Percentiles rank a stretch among this genome's conserved stretches.
phyloP scores from a whole-genome alignment of 163 green algal genomes.

The Scenedesmus sp. region DNA sequence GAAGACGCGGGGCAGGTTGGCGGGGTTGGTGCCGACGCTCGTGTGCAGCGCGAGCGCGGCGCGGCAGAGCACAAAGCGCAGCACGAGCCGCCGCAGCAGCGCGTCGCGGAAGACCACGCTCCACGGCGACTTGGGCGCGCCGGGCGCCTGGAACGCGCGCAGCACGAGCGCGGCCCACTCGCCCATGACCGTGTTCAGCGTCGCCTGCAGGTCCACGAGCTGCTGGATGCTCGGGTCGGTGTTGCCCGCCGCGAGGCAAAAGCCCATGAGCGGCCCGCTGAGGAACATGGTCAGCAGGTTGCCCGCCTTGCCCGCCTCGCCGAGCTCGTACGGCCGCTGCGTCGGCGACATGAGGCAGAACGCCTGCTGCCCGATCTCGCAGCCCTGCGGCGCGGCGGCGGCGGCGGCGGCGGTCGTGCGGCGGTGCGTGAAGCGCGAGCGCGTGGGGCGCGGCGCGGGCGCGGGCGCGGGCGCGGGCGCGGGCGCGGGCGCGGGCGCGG shows the following conservation, averaged over 20 bases:
- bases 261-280: slow-evolving; percentile 36
- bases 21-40: slow-evolving; percentile 17
- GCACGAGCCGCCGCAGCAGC: slow-evolving; percentile 47
- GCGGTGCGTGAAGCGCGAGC: too few species aligned
- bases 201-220: slow-evolving; percentile 47
- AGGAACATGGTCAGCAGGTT: slow-evolving; percentile 55
- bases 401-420: too few species aligned
- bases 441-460: too few species aligned
- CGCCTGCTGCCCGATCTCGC: slow-evolving; percentile 36
- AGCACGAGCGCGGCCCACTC: slow-evolving; percentile 43
- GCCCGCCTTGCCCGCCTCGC: slow-evolving; percentile 30
- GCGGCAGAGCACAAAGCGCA: slow-evolving; percentile 53
- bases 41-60: slow-evolving; percentile 48
- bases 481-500: too few species aligned
- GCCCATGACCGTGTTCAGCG: slow-evolving; percentile 38
- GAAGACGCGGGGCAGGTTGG: slow-evolving; percentile 46
- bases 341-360: slow-evolving; percentile 52
- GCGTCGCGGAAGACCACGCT: slow-evolving; percentile 47
- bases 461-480: too few species aligned
- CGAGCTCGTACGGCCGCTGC: slow-evolving; percentile 37
- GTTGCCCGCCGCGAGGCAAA: slow-evolving; percentile 36
- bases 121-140: slow-evolving; percentile 43
- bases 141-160: slow-evolving; percentile 24
- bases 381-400: background rate
- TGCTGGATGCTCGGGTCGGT: slow-evolving; percentile 37